Evolutionary conservation across 148 eudicot genomes (phyloP).

Genomic region (Fallopia convolvulus): DNA sequence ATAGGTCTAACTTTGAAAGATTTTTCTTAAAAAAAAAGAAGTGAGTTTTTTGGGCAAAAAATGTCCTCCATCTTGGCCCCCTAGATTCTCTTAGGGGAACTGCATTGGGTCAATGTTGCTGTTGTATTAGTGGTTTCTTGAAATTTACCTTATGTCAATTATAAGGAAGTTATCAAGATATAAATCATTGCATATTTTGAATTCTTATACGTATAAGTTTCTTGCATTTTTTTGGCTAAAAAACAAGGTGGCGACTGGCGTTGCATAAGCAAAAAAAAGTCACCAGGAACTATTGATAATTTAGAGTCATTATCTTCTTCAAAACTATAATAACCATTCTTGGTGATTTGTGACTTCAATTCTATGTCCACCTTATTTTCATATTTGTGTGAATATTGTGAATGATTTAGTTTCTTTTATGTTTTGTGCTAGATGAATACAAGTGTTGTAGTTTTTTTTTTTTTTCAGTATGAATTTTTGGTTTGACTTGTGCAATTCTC

Average conservation of each 20-base stretch:
- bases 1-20: not conserved
- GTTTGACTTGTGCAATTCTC: conserved; percentile 7
- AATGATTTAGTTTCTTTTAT: not conserved
- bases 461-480: not conserved
- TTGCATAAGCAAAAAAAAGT: not conserved
- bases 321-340: not conserved
- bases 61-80: too few relatives aligned
- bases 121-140: not conserved
- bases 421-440: not conserved
- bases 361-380: not conserved
- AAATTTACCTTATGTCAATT: not conserved
- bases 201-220: not conserved
- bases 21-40: not conserved
- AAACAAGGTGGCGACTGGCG: not conserved
- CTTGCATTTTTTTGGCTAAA: not conserved
- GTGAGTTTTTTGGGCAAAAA: not conserved
- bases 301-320: not conserved
- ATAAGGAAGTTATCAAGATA: not conserved
- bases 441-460: not conserved
- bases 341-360: not conserved
- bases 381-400: not conserved
- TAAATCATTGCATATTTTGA: not conserved
- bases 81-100: too few relatives aligned
- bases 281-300: not conserved
- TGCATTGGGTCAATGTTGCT: too few relatives aligned